Percentiles rank a stretch among this genome's conserved stretches.
These are phyloP conservation scores for Persicaria maculosa DNA, from an alignment of 148 eudicot genomes.

Conservation along the genomic window DNA sequence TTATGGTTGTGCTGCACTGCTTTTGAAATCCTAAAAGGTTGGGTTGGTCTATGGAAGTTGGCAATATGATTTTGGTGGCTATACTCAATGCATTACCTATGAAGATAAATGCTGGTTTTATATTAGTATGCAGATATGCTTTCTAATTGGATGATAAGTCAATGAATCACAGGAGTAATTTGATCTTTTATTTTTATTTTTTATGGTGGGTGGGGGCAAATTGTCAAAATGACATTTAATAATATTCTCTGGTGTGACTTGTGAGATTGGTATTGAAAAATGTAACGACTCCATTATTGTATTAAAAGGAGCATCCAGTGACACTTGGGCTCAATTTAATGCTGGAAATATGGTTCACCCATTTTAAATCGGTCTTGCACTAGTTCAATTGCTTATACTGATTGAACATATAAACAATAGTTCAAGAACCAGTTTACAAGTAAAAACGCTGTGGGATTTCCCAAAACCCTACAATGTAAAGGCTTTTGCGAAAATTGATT, in stretches of 20 bases:
- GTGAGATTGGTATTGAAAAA: background rate
- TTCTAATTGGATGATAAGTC: background rate
- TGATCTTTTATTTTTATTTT: background rate
- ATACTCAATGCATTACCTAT: background rate
- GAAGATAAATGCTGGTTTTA: background rate
- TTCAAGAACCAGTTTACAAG: background rate
- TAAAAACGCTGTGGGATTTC: background rate
- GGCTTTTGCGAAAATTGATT: background rate
- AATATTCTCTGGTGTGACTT: background rate
- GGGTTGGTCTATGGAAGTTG: background rate
- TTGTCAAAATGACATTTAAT: background rate
- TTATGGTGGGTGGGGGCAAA: background rate
- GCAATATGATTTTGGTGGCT: background rate
- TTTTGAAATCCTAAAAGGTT: background rate
- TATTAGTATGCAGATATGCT: background rate
- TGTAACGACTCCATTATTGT: background rate
- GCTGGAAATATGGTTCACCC: background rate
- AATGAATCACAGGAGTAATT: background rate
- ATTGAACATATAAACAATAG: background rate
- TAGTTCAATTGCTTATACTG: background rate
- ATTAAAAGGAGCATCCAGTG: background rate
- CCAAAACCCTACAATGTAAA: background rate
- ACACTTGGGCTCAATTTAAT: background rate
- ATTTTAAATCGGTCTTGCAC: background rate
- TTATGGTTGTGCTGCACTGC: background rate